Evolutionary conservation across 768 basidiomycete species (phyloP).

Genomic region (Suillus alpinus): DNA sequence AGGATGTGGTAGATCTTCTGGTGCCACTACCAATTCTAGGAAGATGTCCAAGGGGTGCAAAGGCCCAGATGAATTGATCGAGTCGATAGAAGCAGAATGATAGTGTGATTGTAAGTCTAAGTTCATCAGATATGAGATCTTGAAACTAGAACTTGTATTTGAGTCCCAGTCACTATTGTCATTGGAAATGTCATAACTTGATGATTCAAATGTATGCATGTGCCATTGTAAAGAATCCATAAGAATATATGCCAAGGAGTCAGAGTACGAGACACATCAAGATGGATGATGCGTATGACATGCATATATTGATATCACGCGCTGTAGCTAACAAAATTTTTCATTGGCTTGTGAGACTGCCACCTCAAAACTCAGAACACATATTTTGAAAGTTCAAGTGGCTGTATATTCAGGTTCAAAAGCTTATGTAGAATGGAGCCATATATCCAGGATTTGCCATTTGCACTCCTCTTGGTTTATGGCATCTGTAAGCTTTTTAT

Average conservation of each 20-base stretch:
- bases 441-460: too few relatives aligned
- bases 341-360: neutral
- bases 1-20: neutral
- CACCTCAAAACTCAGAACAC: neutral
- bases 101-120: neutral
- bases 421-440: neutral
- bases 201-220: neutral
- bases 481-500: neutral
- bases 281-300: neutral
- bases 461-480: too few relatives aligned
- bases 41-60: neutral
- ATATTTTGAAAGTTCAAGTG: neutral
- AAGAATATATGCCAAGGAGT: neutral
- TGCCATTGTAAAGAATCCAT: neutral
- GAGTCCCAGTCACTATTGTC: neutral
- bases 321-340: neutral
- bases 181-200: neutral
- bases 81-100: neutral
- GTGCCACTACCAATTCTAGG: neutral
- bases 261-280: neutral
- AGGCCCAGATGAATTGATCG: neutral
- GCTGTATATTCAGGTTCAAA: neutral
- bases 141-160: neutral
- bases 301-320: neutral
- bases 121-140: neutral